Percentiles rank a stretch among this genome's conserved stretches.
Evolutionary conservation across 768 basidiomycete species (phyloP).

Genomic region (Serendipita indica): DNA sequence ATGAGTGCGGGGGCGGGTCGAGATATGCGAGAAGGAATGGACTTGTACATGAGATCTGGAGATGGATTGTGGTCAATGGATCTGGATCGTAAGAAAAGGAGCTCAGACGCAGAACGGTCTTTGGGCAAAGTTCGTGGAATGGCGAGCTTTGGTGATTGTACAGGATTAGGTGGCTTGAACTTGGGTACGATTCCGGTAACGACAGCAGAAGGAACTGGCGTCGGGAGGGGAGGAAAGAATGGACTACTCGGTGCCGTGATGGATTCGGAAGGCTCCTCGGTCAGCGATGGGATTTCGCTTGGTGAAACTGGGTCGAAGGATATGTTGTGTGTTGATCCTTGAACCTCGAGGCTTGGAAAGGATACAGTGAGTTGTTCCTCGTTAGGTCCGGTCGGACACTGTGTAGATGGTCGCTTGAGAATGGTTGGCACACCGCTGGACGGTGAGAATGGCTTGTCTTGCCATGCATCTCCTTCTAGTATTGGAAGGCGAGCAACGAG

Average conservation of each 20-base stretch:
- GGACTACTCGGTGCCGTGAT: neutral
- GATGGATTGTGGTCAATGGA: neutral
- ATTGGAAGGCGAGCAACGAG: too few species aligned
- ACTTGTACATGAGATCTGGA: neutral
- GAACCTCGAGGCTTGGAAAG: too few species aligned
- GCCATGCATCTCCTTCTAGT: too few species aligned
- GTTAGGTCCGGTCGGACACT: neutral
- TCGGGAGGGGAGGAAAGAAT: neutral
- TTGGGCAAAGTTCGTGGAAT: neutral
- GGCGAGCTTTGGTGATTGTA: constrained; percentile 7
- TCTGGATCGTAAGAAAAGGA: neutral
- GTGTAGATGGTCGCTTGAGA: too few species aligned
- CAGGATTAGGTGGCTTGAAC: constrained; percentile 1
- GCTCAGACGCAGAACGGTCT: neutral
- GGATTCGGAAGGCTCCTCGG: neutral
- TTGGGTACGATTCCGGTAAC: neutral
- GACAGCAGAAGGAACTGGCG: neutral
- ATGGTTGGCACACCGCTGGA: too few species aligned
- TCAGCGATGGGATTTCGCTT: neutral
- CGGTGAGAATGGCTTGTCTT: too few species aligned
- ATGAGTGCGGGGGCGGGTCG: neutral
- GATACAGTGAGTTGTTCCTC: too few species aligned
- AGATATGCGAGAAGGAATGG: neutral
- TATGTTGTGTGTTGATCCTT: neutral
- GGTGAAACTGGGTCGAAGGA: neutral